Conservation (phyloP, 345 rosid genomes). For the Syzygium aromaticum region DNA sequence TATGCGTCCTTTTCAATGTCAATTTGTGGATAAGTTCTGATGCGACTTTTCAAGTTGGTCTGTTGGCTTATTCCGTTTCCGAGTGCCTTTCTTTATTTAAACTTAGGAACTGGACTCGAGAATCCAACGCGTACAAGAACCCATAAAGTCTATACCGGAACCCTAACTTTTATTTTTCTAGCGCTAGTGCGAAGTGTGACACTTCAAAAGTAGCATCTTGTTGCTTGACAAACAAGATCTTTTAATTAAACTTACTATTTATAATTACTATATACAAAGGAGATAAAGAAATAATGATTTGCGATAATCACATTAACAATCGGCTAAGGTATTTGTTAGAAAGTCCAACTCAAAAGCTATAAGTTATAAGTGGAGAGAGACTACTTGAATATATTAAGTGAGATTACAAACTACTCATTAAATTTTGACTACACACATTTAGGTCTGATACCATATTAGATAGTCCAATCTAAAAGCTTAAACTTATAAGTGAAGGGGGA, state of each 20-base stretch:
- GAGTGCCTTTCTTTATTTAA: background rate
- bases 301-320: background rate
- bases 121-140: background rate
- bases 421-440: too few species aligned
- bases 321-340: background rate
- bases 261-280: background rate
- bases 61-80: background rate
- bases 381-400: too few species aligned
- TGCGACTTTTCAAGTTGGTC: background rate
- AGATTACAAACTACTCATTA: too few species aligned
- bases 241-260: background rate
- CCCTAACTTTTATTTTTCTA: background rate
- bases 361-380: too few species aligned
- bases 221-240: background rate
- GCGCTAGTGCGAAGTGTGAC: background rate
- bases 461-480: too few species aligned
- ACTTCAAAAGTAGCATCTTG: background rate
- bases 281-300: background rate
- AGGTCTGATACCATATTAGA: too few species aligned
- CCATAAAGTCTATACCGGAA: background rate
- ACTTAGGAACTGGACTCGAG: background rate
- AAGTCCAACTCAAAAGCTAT: too few species aligned
- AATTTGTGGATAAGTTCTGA: background rate
- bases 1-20: background rate
- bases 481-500: too few species aligned